These are phyloP conservation scores for Phytophthora megakarya DNA, from an alignment of 352 stramenopile species.

Conservation along the genomic window DNA sequence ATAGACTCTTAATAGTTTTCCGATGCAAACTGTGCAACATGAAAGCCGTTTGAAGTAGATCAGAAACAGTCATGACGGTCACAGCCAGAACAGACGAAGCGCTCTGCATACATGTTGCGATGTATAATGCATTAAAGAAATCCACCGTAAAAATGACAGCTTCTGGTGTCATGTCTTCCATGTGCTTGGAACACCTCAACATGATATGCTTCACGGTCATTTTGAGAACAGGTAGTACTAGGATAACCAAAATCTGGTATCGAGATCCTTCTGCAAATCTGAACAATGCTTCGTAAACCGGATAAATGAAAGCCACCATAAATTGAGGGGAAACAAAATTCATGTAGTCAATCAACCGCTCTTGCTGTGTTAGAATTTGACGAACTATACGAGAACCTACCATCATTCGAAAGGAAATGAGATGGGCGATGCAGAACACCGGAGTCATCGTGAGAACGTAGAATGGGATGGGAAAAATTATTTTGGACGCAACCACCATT, in stretches of 20 bases:
- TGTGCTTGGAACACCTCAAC: background rate
- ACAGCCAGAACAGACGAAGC: background rate
- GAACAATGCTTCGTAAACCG: conserved; percentile 16
- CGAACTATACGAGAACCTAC: background rate
- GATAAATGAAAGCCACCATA: conserved; percentile 9
- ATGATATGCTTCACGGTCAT: conserved; percentile 9
- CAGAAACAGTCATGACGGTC: conserved; percentile 7
- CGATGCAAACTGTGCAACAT: conserved; percentile 16
- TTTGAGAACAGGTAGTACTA: conserved; percentile 12
- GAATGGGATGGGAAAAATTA: conserved; percentile 20
- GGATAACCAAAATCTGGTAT: conserved; percentile 15
- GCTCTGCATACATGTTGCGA: conserved; percentile 28
- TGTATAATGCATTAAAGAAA: conserved; percentile 29
- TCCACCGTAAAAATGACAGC: conserved; percentile 29
- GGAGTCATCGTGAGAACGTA: conserved; percentile 9
- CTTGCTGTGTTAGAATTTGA: conserved; percentile 9
- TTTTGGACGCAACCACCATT: background rate
- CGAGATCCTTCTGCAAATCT: conserved; percentile 4
- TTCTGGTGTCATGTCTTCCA: conserved; percentile 26
- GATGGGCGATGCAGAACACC: background rate
- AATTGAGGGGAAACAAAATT: conserved; percentile 11
- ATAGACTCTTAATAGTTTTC: background rate
- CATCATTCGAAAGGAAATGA: conserved; percentile 15
- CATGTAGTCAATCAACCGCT: conserved; percentile 1
- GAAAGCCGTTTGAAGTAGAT: conserved; percentile 6